Evolutionary conservation across 2,329 filamentous ascomycete species (phyloP).

Genomic region (Pseudogymnoascus sp.): DNA sequence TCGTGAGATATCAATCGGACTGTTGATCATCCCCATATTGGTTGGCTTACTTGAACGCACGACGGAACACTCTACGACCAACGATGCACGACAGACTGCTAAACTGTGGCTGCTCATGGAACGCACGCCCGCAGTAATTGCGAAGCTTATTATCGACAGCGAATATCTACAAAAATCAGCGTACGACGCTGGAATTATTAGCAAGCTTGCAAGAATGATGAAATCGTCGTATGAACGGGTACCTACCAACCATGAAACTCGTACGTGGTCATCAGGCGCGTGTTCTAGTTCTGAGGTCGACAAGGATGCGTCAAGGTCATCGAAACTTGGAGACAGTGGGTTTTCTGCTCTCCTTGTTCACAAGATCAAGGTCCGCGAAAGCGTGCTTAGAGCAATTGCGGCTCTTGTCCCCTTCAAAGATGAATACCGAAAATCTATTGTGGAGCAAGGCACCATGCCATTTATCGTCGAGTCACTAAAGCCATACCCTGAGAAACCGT

Average conservation of each 20-base stretch:
- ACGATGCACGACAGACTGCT: slow-evolving; percentile 30
- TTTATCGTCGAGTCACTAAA: slow-evolving; percentile 79
- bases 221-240: slow-evolving; percentile 58
- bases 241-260: slow-evolving; percentile 33
- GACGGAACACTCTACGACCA: slow-evolving; percentile 32
- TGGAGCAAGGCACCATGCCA: slow-evolving; percentile 70
- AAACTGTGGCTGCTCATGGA: slow-evolving; percentile 51
- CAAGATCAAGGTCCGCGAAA: slow-evolving; percentile 67
- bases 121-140: slow-evolving; percentile 65
- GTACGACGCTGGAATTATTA: slow-evolving; percentile 58
- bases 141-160: slow-evolving; percentile 70
- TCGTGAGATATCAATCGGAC: slow-evolving; percentile 55
- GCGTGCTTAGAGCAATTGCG: slow-evolving; percentile 69
- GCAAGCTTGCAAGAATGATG: slow-evolving; percentile 52
- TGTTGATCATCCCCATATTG: slow-evolving; percentile 62
- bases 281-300: background rate
- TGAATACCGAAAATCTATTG: slow-evolving; percentile 71
- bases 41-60: slow-evolving; percentile 52
- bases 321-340: slow-evolving; percentile 51
- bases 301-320: slow-evolving; percentile 24
- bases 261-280: slow-evolving; percentile 43
- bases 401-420: slow-evolving; percentile 75
- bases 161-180: slow-evolving; percentile 74
- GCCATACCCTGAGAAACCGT: slow-evolving; percentile 46
- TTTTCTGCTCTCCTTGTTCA: slow-evolving; percentile 54